These are phyloP conservation scores for Taphrina deformans DNA, from an alignment of 1,139 yeast species.

Conservation along the genomic window DNA sequence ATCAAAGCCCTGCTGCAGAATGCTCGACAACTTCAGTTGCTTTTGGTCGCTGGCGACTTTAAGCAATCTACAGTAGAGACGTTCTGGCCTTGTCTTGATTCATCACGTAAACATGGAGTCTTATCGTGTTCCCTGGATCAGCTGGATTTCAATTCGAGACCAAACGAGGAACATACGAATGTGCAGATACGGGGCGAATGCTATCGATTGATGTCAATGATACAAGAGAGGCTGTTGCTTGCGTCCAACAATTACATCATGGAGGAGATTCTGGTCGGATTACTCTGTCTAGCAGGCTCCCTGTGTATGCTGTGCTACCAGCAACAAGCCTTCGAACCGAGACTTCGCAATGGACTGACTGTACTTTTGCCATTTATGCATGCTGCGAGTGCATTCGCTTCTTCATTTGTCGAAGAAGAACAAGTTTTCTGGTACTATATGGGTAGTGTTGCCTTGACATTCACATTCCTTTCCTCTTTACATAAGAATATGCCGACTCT, in stretches of 20 bases:
- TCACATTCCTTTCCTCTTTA: not conserved
- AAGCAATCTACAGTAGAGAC: conserved; percentile 43
- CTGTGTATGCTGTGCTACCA: conserved; percentile 6
- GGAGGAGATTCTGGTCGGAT: conserved; percentile 54
- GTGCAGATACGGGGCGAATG: not conserved
- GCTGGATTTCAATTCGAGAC: not conserved
- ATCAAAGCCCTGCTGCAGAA: conserved; percentile 57
- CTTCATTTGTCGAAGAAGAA: conserved; percentile 94
- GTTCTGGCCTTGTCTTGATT: not conserved
- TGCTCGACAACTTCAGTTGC: conserved; percentile 55
- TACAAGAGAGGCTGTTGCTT: conserved; percentile 58
- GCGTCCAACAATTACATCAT: conserved; percentile 76
- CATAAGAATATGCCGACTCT: not conserved
- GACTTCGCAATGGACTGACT: conserved; percentile 36
- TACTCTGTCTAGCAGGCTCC: conserved; percentile 44
- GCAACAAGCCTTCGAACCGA: not conserved
- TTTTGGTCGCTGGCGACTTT: conserved; percentile 46
- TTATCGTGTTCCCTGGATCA: not conserved
- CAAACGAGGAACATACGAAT: not conserved
- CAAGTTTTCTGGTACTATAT: conserved; percentile 89
- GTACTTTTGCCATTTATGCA: conserved; percentile 50
- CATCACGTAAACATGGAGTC: conserved; percentile 42
- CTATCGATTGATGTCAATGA: not conserved
- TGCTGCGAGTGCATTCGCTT: conserved; percentile 71
- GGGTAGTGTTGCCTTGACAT: conserved; percentile 7